phyloP scores from a whole-genome alignment of 78 protist genomes.

The Dictyostelium capitatum region DNA sequence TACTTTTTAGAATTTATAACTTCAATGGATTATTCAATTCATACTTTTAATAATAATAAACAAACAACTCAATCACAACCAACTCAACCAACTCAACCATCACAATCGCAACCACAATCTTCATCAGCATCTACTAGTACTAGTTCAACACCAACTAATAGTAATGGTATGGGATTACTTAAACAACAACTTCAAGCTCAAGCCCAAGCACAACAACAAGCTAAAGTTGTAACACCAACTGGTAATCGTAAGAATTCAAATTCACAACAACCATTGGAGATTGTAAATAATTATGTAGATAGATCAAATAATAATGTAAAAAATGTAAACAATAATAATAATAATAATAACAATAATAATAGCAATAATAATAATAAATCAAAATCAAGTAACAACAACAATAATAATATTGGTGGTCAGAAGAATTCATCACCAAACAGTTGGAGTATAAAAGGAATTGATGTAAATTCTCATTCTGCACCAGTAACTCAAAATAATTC shows the following conservation, averaged over 20 bases:
- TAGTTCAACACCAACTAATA: neutral
- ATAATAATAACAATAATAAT: neutral
- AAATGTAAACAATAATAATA: neutral
- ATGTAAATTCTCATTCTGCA: conserved; percentile 39
- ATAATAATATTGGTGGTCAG: neutral
- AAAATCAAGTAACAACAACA: neutral
- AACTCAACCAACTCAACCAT: neutral
- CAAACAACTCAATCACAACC: neutral
- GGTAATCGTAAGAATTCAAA: conserved; percentile 5
- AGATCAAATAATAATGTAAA: conserved; percentile 7
- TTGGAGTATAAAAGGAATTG: neutral
- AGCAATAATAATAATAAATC: neutral
- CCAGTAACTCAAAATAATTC: conserved; percentile 70
- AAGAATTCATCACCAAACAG: neutral
- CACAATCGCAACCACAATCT: neutral
- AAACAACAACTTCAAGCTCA: conserved; percentile 15
- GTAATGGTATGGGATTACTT: conserved; percentile 2
- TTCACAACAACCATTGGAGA: conserved; percentile 19
- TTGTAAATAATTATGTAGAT: conserved; percentile 14
- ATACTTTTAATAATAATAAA: conserved; percentile 6
- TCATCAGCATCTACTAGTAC: neutral
- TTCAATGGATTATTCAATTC: conserved; percentile 67
- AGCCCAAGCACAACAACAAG: neutral
- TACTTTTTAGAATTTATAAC: conserved; percentile 59
- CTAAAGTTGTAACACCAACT: neutral